These are phyloP conservation scores for Quercus robur DNA, from an alignment of 306 rosid genomes.

Conservation along the genomic window DNA sequence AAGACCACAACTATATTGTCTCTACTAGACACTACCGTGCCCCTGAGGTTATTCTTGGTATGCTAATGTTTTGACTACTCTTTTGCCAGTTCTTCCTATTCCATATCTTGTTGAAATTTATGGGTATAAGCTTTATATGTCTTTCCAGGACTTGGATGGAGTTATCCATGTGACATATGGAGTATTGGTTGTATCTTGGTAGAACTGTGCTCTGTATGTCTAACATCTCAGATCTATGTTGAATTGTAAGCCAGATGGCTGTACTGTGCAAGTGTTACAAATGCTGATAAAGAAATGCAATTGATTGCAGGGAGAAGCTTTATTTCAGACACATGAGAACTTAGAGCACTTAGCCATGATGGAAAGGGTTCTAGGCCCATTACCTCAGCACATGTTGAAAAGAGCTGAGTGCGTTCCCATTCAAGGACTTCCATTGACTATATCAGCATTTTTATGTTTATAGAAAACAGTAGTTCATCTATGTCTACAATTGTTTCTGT, in stretches of 20 bases:
- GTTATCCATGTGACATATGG: conserved; percentile 92
- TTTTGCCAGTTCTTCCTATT: not conserved
- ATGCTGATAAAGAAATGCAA: not conserved
- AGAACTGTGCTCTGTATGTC: conserved; percentile 79
- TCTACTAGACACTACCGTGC: conserved; percentile 96
- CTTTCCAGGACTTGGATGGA: conserved; percentile 87
- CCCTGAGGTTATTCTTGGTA: conserved; percentile 96
- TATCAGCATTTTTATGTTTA: not conserved
- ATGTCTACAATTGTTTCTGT: not conserved
- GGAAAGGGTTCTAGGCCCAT: conserved; percentile 83
- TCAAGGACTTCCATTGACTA: not conserved
- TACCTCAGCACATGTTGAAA: conserved; percentile 68
- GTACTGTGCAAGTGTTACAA: too few species aligned
- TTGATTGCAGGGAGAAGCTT: conserved; percentile 74
- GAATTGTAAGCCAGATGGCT: not conserved
- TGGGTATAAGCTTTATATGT: not conserved
- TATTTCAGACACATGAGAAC: conserved; percentile 95
- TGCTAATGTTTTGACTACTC: not conserved
- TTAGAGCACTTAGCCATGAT: conserved; percentile 97
- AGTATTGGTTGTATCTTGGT: conserved; percentile 96
- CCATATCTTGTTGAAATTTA: too few species aligned
- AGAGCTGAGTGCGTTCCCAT: conserved; percentile 60
- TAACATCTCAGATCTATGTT: not conserved
- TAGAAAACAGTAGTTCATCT: too few species aligned
- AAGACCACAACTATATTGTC: conserved; percentile 82